Conservation (phyloP, 768 basidiomycete species). For the Coprinopsis sp. region DNA sequence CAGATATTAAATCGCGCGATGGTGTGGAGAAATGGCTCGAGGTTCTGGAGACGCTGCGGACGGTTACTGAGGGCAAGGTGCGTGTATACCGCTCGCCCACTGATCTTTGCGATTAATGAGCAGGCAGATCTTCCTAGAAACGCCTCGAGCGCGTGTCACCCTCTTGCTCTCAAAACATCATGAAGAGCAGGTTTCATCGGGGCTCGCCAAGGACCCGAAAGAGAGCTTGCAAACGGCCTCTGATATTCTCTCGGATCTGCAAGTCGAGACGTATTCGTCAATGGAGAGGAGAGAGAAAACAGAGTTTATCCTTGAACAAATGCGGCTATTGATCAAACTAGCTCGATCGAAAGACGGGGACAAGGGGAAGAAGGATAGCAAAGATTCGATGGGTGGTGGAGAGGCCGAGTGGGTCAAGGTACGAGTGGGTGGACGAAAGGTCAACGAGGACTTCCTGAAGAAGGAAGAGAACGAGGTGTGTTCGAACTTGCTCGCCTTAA, state of each 20-base stretch:
- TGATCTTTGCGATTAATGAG: background rate
- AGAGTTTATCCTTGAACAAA: constrained; percentile 96
- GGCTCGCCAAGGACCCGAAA: constrained; percentile 46
- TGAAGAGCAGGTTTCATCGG: constrained; percentile 56
- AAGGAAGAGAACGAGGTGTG: constrained; percentile 82
- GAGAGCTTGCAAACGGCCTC: constrained; percentile 82
- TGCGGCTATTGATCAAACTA: constrained; percentile 80
- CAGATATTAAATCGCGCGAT: constrained; percentile 62
- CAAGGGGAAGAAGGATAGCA: constrained; percentile 54
- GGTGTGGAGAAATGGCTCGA: constrained; percentile 80
- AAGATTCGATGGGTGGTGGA: constrained; percentile 61
- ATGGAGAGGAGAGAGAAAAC: constrained; percentile 99
- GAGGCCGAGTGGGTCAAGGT: constrained; percentile 93
- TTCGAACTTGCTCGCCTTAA: background rate
- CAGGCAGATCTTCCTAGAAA: constrained; percentile 88
- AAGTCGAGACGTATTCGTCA: constrained; percentile 98
- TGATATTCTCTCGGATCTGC: constrained; percentile 88
- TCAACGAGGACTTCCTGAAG: constrained; percentile 90
- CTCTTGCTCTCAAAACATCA: constrained; percentile 81
- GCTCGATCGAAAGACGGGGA: constrained; percentile 74
- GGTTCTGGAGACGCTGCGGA: constrained; percentile 82
- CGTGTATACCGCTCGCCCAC: constrained; percentile 18
- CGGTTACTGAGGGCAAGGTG: constrained; percentile 96
- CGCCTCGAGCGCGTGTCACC: constrained; percentile 92
- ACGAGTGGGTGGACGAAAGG: constrained; percentile 85